These are phyloP conservation scores for Puccinia coronata DNA, from an alignment of 1,284 basidiomycete species.

Conservation along the genomic window DNA sequence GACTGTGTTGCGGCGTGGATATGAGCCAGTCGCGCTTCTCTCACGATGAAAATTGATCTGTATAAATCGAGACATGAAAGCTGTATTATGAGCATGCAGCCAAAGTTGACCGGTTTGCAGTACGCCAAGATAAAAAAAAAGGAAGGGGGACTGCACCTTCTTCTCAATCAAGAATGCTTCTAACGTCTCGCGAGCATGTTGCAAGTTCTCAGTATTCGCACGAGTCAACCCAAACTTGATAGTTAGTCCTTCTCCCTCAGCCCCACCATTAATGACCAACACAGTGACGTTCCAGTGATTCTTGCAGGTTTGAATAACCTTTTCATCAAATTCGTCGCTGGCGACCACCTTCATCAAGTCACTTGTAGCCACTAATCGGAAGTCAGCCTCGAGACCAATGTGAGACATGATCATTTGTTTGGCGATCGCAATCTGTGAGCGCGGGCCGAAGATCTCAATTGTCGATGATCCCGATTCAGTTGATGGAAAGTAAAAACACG, in stretches of 20 bases:
- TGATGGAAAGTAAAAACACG: constrained; percentile 88
- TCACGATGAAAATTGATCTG: constrained; percentile 35
- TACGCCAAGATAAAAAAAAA: background rate
- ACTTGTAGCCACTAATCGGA: constrained; percentile 77
- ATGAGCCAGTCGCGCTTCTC: background rate
- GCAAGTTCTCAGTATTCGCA: constrained; percentile 31
- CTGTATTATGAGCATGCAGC: background rate
- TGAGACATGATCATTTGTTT: constrained; percentile 93
- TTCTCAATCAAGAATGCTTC: constrained; percentile 38
- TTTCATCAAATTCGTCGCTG: constrained; percentile 71
- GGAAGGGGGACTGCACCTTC: constrained; percentile 5
- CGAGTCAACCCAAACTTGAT: constrained; percentile 76
- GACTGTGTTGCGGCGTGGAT: constrained; percentile 35
- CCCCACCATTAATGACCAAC: constrained; percentile 53
- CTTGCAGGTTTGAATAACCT: constrained; percentile 84
- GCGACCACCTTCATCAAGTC: constrained; percentile 70
- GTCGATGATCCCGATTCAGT: constrained; percentile 89
- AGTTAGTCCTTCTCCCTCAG: constrained; percentile 70
- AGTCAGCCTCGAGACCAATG: constrained; percentile 95
- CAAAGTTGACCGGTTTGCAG: background rate
- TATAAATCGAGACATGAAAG: background rate
- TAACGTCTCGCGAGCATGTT: constrained; percentile 29
- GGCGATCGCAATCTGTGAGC: constrained; percentile 93
- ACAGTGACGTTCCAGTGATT: constrained; percentile 79
- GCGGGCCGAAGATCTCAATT: constrained; percentile 91